These are phyloP conservation scores for Ottelia alismoides DNA, from an alignment of 106 monocot species.

Conservation along the genomic window DNA sequence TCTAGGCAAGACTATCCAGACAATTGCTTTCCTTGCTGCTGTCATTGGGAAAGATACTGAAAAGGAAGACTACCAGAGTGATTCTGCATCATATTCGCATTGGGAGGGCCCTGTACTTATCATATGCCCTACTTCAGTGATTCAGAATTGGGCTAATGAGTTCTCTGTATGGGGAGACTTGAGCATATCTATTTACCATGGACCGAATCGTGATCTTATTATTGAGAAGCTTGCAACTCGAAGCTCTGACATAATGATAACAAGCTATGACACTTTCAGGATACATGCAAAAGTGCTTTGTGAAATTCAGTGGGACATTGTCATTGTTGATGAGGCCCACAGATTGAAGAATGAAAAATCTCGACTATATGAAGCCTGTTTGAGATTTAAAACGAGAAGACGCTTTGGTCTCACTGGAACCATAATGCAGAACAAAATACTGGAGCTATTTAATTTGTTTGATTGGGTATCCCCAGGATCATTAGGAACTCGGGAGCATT, in stretches of 20 bases:
- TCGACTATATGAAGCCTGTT: slow-evolving; percentile 61
- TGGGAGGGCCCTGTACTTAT: slow-evolving; percentile 54
- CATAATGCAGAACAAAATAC: slow-evolving; percentile 92
- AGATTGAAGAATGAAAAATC: slow-evolving; percentile 96
- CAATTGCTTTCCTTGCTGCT: slow-evolving; percentile 84
- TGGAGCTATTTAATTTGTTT: slow-evolving; percentile 91
- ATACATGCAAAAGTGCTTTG: slow-evolving; percentile 60
- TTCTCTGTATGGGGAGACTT: slow-evolving; percentile 74
- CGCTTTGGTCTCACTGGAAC: slow-evolving; percentile 94
- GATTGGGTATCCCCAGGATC: slow-evolving; percentile 91
- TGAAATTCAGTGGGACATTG: slow-evolving; percentile 61
- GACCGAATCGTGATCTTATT: slow-evolving; percentile 82
- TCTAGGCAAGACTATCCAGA: slow-evolving; percentile 91
- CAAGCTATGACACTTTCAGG: slow-evolving; percentile 93
- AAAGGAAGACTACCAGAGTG: slow-evolving; percentile 8
- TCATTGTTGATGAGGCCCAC: slow-evolving; percentile 91
- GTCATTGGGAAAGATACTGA: slow-evolving; percentile 49
- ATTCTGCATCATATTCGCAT: neutral
- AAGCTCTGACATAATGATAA: slow-evolving; percentile 59
- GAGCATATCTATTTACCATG: slow-evolving; percentile 72
- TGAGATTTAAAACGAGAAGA: slow-evolving; percentile 64
- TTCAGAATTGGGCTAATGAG: slow-evolving; percentile 92
- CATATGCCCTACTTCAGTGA: slow-evolving; percentile 92
- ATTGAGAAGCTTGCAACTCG: slow-evolving; percentile 48
- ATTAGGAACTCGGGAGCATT: slow-evolving; percentile 84